A percentile compares a stretch with the other conserved stretches of the same genome.
These are phyloP conservation scores for Harringtonia aguacate DNA, from an alignment of 2,329 filamentous ascomycete genomes.

Conservation along the genomic window DNA sequence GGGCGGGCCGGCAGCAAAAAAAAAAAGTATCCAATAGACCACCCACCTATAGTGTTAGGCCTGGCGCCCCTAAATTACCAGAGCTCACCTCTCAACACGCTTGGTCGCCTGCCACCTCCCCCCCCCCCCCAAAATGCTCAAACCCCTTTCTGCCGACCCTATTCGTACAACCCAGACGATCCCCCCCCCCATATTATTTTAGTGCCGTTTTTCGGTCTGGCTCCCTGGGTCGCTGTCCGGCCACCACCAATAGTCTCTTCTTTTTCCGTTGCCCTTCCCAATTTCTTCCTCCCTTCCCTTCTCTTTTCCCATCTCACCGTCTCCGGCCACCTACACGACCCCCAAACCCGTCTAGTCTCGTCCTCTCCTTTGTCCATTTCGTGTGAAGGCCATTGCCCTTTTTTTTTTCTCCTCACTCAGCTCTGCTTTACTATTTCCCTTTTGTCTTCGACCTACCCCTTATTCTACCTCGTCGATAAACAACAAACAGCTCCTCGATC, in stretches of 20 bases:
- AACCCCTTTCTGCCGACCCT: background rate
- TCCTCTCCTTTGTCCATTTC: background rate
- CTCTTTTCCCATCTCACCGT: conserved; percentile 1
- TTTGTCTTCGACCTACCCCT: background rate
- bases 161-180: background rate
- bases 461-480: too few species aligned
- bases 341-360: background rate
- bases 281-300: background rate
- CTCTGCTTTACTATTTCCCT: too few species aligned
- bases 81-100: too few species aligned
- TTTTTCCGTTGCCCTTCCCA: background rate
- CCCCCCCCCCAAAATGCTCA: background rate
- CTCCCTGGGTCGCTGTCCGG: background rate
- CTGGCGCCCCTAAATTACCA: too few species aligned
- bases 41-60: too few species aligned
- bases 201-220: background rate
- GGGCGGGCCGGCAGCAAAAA: too few species aligned
- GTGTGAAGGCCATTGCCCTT: background rate
- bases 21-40: too few species aligned
- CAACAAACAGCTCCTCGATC: too few species aligned
- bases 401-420: background rate
- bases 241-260: conserved; percentile 6
- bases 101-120: too few species aligned
- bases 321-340: background rate
- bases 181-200: background rate